These are phyloP conservation scores for Serendipita sp. DNA, from an alignment of 768 basidiomycete genomes.

Conservation along the genomic window DNA sequence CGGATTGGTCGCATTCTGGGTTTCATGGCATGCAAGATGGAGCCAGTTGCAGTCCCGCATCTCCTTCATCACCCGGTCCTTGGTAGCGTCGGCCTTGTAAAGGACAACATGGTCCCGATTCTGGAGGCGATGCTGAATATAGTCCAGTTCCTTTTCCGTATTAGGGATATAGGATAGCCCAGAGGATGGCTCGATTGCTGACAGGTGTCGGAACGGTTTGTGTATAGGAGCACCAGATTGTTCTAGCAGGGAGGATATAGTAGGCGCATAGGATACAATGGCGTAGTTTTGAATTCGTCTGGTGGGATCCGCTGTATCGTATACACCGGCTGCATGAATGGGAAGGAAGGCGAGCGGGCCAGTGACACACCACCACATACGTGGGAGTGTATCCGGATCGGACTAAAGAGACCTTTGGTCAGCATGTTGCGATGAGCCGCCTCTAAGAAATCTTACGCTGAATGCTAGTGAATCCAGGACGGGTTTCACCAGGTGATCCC, in stretches of 20 bases:
- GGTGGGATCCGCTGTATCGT: neutral
- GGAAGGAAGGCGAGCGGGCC: neutral
- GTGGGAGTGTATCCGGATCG: neutral
- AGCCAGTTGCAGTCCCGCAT: conserved; percentile 10
- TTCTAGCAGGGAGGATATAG: neutral
- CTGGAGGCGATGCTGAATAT: neutral
- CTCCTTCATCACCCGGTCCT: no score
- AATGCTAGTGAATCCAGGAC: neutral
- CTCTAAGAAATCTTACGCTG: neutral
- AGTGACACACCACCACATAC: neutral
- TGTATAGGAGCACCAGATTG: neutral
- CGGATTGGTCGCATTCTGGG: conserved; percentile 7
- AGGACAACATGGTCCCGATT: neutral
- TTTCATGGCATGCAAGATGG: conserved; percentile 19
- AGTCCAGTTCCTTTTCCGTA: neutral
- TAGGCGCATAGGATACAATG: neutral
- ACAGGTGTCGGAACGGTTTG: neutral
- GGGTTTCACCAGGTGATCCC: neutral
- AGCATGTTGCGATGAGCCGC: neutral
- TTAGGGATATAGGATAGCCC: neutral
- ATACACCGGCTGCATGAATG: neutral
- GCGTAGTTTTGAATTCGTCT: neutral
- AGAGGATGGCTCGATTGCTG: neutral
- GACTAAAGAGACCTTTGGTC: neutral
- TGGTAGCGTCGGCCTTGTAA: no score